These are phyloP conservation scores for Podaxis sp. DNA, from an alignment of 768 basidiomycete species.

Conservation along the genomic window DNA sequence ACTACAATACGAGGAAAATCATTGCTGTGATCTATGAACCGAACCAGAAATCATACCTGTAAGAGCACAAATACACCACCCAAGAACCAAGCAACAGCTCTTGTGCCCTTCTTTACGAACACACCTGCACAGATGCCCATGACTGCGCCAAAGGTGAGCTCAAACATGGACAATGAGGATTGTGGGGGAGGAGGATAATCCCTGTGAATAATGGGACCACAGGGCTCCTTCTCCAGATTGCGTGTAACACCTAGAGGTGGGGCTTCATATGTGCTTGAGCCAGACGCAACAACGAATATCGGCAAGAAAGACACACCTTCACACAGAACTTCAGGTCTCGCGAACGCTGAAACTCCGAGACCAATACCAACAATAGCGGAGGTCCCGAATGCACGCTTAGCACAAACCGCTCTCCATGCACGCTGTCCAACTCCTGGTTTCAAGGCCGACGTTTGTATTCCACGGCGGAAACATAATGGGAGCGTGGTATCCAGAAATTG, in stretches of 20 bases:
- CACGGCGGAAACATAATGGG: background rate
- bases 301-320: conserved; percentile 42
- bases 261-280: background rate
- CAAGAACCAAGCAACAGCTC: conserved; percentile 77
- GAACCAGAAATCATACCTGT: conserved; percentile 54
- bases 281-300: background rate
- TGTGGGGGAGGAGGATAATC: conserved; percentile 51
- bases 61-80: conserved; percentile 90
- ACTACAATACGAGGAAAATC: conserved; percentile 45
- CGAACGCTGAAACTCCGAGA: conserved; percentile 41
- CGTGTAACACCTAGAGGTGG: background rate
- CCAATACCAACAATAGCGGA: conserved; percentile 41
- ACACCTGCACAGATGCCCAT: conserved; percentile 89
- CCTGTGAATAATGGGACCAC: background rate
- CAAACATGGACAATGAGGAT: conserved; percentile 77
- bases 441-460: background rate
- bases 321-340: conserved; percentile 43
- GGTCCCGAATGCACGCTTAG: conserved; percentile 23
- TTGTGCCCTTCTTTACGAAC: conserved; percentile 94
- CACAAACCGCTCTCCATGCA: background rate
- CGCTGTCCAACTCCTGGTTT: background rate
- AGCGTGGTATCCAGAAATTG: background rate
- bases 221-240: background rate
- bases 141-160: conserved; percentile 87
- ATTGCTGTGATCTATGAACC: background rate